Conservation (phyloP, 805 yeast genomes). For the Ogataea dorogensis region DNA sequence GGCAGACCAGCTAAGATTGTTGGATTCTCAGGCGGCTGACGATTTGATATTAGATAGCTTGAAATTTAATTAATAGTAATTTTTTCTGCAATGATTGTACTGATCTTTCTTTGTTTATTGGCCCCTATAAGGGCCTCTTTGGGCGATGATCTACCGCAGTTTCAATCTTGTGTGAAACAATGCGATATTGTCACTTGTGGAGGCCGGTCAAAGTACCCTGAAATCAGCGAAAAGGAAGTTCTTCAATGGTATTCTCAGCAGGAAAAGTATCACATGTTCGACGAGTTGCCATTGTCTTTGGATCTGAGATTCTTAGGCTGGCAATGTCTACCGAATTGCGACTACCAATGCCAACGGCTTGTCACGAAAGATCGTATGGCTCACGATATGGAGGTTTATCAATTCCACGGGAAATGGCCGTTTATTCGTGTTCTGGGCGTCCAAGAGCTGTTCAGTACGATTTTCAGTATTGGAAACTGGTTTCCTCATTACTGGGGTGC, state of each 20-base stretch:
- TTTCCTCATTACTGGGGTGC: slow-evolving; percentile 59
- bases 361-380: slow-evolving; percentile 56
- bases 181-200: slow-evolving; percentile 42
- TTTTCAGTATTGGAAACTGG: slow-evolving; percentile 74
- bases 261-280: slow-evolving; percentile 38
- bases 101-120: slow-evolving; percentile 1
- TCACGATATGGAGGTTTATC: slow-evolving; percentile 56
- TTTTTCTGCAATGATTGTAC: slow-evolving; percentile 1
- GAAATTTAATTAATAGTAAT: too few species aligned
- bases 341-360: slow-evolving; percentile 85
- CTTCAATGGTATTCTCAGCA: slow-evolving; percentile 30
- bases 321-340: slow-evolving; percentile 82
- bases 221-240: slow-evolving; percentile 25
- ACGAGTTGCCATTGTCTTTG: slow-evolving; percentile 39
- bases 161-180: slow-evolving; percentile 51
- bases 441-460: slow-evolving; percentile 79
- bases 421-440: slow-evolving; percentile 72
- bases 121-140: slow-evolving; percentile 42
- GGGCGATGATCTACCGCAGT: slow-evolving; percentile 61
- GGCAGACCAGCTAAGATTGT: slow-evolving; percentile 50
- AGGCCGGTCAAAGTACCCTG: slow-evolving; percentile 23
- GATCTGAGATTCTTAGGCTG: slow-evolving; percentile 54
- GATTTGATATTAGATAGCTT: slow-evolving; percentile 33
- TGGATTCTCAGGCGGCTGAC: slow-evolving; percentile 52
- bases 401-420: slow-evolving; percentile 99